These are phyloP conservation scores for Chrysoporthe austroafricana DNA, from an alignment of 2,329 filamentous ascomycete genomes.

Conservation along the genomic window DNA sequence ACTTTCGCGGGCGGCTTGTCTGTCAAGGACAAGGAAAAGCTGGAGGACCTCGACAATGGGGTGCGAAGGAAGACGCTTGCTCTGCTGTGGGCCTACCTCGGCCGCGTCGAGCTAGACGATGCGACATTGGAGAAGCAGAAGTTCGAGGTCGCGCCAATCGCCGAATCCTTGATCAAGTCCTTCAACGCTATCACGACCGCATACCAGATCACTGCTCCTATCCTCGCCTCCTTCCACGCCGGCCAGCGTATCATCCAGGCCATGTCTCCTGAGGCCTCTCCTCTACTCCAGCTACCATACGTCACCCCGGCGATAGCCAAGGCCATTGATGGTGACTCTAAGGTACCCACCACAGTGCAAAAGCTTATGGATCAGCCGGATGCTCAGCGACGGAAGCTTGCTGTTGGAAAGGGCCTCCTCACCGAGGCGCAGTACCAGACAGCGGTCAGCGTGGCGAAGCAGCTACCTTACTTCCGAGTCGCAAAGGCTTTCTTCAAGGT, in stretches of 20 bases:
- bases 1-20: slow-evolving; percentile 63
- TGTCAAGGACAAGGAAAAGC: slow-evolving; percentile 72
- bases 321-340: slow-evolving; percentile 74
- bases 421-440: slow-evolving; percentile 76
- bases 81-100: slow-evolving; percentile 93
- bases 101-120: slow-evolving; percentile 84
- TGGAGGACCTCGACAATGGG: slow-evolving; percentile 80
- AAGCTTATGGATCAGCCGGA: slow-evolving; percentile 87
- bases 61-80: slow-evolving; percentile 83
- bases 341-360: slow-evolving; percentile 77
- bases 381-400: slow-evolving; percentile 70
- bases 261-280: slow-evolving; percentile 78
- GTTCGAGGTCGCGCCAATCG: slow-evolving; percentile 85
- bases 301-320: slow-evolving; percentile 71
- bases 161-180: slow-evolving; percentile 81
- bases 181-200: slow-evolving; percentile 87
- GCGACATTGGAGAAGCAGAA: slow-evolving; percentile 79
- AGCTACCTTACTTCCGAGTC: slow-evolving; percentile 82
- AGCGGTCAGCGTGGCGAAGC: slow-evolving; percentile 75
- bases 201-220: slow-evolving; percentile 80
- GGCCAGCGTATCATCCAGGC: slow-evolving; percentile 92
- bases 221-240: slow-evolving; percentile 79
- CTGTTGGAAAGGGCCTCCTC: slow-evolving; percentile 72
- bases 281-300: slow-evolving; percentile 88
- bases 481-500: slow-evolving; percentile 99